Evolutionary conservation across 2,329 filamentous ascomycete species (phyloP).

Genomic region (Atkinsonella texensis): DNA sequence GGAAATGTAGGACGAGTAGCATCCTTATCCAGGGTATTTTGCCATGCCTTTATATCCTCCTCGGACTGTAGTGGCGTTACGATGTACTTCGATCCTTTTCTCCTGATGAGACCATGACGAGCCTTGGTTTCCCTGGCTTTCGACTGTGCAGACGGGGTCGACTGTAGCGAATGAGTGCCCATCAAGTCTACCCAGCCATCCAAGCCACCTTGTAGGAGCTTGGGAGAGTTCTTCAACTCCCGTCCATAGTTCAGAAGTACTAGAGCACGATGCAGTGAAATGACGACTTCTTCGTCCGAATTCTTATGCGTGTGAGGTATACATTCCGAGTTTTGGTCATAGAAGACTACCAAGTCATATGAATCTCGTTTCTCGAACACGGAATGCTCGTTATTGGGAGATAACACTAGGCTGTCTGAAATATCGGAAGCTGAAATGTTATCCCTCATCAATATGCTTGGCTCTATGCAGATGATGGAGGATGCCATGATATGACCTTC

Average conservation of each 20-base stretch:
- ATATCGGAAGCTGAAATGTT: slow-evolving; percentile 52
- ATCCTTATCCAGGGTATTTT: slow-evolving; percentile 61
- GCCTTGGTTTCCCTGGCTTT: slow-evolving; percentile 10
- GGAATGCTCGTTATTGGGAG: slow-evolving; percentile 59
- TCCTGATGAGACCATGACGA: slow-evolving; percentile 18
- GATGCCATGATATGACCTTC: slow-evolving; percentile 78
- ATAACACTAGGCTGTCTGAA: slow-evolving; percentile 57
- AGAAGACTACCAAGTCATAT: slow-evolving; percentile 83
- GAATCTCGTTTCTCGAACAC: slow-evolving; percentile 61
- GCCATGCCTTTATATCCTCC: slow-evolving; percentile 73
- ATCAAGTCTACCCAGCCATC: slow-evolving; percentile 80
- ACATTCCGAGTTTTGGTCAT: slow-evolving; percentile 57
- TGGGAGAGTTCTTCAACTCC: slow-evolving; percentile 59
- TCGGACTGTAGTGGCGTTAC: slow-evolving; percentile 63
- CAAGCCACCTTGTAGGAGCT: slow-evolving; percentile 70
- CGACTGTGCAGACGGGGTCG: slow-evolving; percentile 23
- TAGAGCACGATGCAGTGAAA: slow-evolving; percentile 66
- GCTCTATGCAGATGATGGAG: slow-evolving; percentile 82
- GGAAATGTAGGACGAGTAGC: slow-evolving; percentile 44
- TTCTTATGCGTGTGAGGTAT: slow-evolving; percentile 28
- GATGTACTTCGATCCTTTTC: slow-evolving; percentile 32
- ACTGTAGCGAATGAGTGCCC: slow-evolving; percentile 50
- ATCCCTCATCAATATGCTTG: slow-evolving; percentile 56
- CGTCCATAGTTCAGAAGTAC: slow-evolving; percentile 74
- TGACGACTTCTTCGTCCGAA: slow-evolving; percentile 42